Conservation (phyloP, 179 eudicot genomes). For the Silene coronaria region DNA sequence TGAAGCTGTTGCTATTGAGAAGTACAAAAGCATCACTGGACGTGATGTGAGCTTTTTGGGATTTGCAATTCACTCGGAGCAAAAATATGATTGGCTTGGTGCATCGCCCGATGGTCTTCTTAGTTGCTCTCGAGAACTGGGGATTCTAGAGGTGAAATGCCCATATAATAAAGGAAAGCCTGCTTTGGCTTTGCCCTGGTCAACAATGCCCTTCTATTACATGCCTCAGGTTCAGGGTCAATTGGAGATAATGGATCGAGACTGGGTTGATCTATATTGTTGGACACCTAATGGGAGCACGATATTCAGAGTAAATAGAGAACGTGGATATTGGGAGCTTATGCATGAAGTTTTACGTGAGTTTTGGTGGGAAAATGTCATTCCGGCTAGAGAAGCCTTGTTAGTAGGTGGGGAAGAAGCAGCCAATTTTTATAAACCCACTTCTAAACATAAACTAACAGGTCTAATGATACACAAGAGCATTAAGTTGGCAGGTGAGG, state of each 20-base stretch:
- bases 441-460: conserved; percentile 60
- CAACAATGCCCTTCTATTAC: conserved; percentile 55
- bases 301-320: conserved; percentile 57
- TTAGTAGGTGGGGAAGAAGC: conserved; percentile 53
- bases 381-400: conserved; percentile 71
- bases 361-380: conserved; percentile 94
- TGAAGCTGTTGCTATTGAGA: conserved; percentile 60
- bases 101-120: conserved; percentile 95
- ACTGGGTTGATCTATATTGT: conserved; percentile 90
- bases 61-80: conserved; percentile 67
- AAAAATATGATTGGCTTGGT: conserved; percentile 63
- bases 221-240: conserved; percentile 87
- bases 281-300: conserved; percentile 87
- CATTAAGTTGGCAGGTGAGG: conserved; percentile 54
- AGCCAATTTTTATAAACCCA: conserved; percentile 53
- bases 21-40: conserved; percentile 72
- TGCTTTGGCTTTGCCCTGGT: conserved; percentile 51
- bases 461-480: conserved; percentile 53
- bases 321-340: conserved; percentile 65
- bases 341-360: conserved; percentile 66
- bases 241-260: conserved; percentile 89
- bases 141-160: conserved; percentile 85
- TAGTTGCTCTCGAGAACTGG: conserved; percentile 50
- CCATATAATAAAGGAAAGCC: conserved; percentile 74
- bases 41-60: conserved; percentile 61